Conservation (phyloP, 2,329 filamentous ascomycete genomes). For the Bipolaris bicolor region DNA sequence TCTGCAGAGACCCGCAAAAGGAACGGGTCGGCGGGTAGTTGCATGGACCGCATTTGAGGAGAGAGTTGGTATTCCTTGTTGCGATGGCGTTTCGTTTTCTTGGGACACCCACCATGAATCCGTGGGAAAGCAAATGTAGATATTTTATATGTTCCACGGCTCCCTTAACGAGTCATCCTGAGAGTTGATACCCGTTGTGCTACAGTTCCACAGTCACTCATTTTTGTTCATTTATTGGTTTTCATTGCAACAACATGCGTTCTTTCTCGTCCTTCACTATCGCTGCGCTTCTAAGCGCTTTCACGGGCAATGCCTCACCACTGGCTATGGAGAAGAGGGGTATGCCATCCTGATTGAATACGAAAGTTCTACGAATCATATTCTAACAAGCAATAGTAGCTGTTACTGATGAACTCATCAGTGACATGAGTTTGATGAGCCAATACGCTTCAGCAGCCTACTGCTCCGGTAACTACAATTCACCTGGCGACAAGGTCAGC, state of each 20-base stretch:
- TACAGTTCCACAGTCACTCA: background rate
- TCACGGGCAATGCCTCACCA: conserved; percentile 27
- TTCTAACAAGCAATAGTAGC: conserved; percentile 13
- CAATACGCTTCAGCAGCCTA: conserved; percentile 62
- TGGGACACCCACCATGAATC: background rate
- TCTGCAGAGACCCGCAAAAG: conserved; percentile 6
- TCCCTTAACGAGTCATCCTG: background rate
- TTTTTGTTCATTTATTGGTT: conserved; percentile 12
- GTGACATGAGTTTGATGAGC: conserved; percentile 39
- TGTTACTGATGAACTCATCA: conserved; percentile 27
- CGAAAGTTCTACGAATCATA: background rate
- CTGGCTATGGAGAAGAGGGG: conserved; percentile 24
- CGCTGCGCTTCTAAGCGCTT: conserved; percentile 13
- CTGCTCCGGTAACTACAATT: conserved; percentile 56
- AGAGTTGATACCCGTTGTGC: background rate
- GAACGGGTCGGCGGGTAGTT: conserved; percentile 12
- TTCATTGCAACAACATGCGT: conserved; percentile 14
- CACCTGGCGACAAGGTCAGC: conserved; percentile 49
- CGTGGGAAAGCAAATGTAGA: background rate
- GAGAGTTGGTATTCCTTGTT: background rate
- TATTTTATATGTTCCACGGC: background rate
- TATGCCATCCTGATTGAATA: background rate
- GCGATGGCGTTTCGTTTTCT: conserved; percentile 9
- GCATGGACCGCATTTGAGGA: conserved; percentile 11
- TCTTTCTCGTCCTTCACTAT: conserved; percentile 21